Conservation (phyloP, 495 filamentous ascomycete genomes). For the Podospora anserina region DNA sequence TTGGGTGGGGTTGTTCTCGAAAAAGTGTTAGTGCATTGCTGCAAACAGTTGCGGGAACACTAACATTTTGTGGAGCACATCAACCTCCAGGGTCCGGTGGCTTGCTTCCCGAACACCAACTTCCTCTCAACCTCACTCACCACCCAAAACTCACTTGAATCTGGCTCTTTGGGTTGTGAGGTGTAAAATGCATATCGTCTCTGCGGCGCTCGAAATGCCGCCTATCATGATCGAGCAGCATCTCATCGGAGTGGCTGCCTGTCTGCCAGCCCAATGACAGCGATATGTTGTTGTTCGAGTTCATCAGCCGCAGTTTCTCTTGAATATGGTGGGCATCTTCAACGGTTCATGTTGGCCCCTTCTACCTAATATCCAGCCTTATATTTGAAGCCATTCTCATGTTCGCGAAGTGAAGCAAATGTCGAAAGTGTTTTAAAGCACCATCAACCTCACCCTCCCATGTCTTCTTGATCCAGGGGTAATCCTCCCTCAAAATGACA, state of each 20-base stretch:
- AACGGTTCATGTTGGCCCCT: neutral
- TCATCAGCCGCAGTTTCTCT: neutral
- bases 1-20: neutral
- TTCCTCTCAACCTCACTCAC: neutral
- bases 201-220: neutral
- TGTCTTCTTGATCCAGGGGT: neutral
- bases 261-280: too few relatives aligned
- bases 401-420: too few relatives aligned
- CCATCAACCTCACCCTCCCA: neutral
- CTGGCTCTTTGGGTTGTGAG: neutral
- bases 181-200: neutral
- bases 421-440: neutral
- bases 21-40: neutral
- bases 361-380: neutral
- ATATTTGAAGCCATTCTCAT: neutral
- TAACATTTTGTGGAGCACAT: neutral
- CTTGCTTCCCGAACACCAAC: neutral
- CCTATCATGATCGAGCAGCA: neutral
- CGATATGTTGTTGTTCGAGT: neutral
- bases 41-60: neutral
- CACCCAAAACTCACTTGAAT: neutral
- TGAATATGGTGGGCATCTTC: neutral
- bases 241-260: too few relatives aligned
- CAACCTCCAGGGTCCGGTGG: neutral
- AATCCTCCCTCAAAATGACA: constrained; percentile 3